Conservation (phyloP, 139 green algal species). For the Parachlorella kessleri region DNA sequence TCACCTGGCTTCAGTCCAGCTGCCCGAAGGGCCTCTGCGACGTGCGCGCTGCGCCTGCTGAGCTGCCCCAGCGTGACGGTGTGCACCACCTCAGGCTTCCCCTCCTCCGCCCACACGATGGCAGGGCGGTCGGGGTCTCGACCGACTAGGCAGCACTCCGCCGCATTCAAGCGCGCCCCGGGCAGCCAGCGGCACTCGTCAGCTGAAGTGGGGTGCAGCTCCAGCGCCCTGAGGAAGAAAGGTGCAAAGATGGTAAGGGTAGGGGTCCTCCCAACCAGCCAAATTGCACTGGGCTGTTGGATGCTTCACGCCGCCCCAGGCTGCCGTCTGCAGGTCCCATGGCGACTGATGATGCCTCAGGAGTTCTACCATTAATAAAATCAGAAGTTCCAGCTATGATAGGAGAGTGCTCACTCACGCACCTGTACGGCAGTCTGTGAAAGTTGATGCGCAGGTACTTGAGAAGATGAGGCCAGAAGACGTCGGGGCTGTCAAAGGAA, state of each 20-base stretch:
- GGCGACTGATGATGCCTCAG: too few species aligned
- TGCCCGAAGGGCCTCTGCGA: slow-evolving; percentile 48
- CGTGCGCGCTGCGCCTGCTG: slow-evolving; percentile 6
- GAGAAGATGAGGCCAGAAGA: slow-evolving; percentile 66
- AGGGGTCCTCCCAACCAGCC: too few species aligned
- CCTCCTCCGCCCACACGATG: slow-evolving; percentile 79
- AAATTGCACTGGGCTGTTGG: too few species aligned
- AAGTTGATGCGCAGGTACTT: slow-evolving; percentile 55
- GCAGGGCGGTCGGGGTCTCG: slow-evolving; percentile 50
- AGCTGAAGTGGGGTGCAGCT: slow-evolving; percentile 24
- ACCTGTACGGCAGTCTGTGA: slow-evolving; percentile 36
- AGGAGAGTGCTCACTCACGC: not conserved
- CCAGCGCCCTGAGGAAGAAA: slow-evolving; percentile 33
- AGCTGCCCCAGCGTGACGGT: slow-evolving; percentile 57
- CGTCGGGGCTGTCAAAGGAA: slow-evolving; percentile 57
- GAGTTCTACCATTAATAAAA: too few species aligned
- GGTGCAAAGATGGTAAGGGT: too few species aligned
- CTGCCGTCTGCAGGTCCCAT: too few species aligned
- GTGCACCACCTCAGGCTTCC: slow-evolving; percentile 40
- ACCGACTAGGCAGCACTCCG: slow-evolving; percentile 56
- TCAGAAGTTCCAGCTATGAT: too few species aligned
- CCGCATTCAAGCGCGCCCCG: slow-evolving; percentile 83
- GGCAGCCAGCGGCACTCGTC: slow-evolving; percentile 72
- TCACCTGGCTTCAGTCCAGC: slow-evolving; percentile 51
- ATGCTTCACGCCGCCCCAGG: too few species aligned